These are phyloP conservation scores for Paraglomus brasilianum DNA, from an alignment of 192 early-diverging fungal genomes.

Conservation along the genomic window DNA sequence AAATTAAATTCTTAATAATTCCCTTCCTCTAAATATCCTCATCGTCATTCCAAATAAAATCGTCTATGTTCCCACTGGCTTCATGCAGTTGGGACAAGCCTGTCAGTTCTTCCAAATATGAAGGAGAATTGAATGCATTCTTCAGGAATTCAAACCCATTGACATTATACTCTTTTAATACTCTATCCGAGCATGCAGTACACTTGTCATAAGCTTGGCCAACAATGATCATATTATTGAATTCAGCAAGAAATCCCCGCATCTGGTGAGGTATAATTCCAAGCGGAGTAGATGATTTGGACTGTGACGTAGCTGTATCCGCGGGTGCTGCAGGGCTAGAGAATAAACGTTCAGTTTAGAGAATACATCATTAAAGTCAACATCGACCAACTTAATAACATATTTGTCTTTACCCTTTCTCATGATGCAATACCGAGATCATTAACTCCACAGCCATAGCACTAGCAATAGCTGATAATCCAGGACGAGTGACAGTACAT, in stretches of 20 bases:
- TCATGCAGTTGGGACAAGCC: slow-evolving; percentile 79
- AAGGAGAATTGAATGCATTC: slow-evolving; percentile 69
- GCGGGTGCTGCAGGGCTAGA: slow-evolving; percentile 56
- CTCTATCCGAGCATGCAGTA: slow-evolving; percentile 82
- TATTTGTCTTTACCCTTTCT: slow-evolving; percentile 52
- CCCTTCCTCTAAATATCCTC: slow-evolving; percentile 20
- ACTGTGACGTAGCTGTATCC: slow-evolving; percentile 31
- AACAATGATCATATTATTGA: slow-evolving; percentile 78
- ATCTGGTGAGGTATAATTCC: slow-evolving; percentile 95
- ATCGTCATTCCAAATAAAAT: slow-evolving; percentile 77
- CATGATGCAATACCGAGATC: slow-evolving; percentile 84
- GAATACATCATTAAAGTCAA: not conserved
- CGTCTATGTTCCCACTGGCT: slow-evolving; percentile 72
- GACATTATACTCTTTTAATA: slow-evolving; percentile 61
- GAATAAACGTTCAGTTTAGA: slow-evolving; percentile 4
- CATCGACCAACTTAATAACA: not conserved
- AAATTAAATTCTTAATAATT: too few relatives aligned
- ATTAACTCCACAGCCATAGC: slow-evolving; percentile 90
- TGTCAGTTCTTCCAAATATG: slow-evolving; percentile 81
- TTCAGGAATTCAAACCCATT: slow-evolving; percentile 75
- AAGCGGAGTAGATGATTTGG: slow-evolving; percentile 39
- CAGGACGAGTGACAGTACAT: slow-evolving; percentile 97
- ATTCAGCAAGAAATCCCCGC: slow-evolving; percentile 84
- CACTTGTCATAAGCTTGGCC: slow-evolving; percentile 87
- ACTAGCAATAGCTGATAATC: slow-evolving; percentile 85